These are phyloP conservation scores for Ceratocystis variospora DNA, from an alignment of 2,329 filamentous ascomycete species.

Conservation along the genomic window DNA sequence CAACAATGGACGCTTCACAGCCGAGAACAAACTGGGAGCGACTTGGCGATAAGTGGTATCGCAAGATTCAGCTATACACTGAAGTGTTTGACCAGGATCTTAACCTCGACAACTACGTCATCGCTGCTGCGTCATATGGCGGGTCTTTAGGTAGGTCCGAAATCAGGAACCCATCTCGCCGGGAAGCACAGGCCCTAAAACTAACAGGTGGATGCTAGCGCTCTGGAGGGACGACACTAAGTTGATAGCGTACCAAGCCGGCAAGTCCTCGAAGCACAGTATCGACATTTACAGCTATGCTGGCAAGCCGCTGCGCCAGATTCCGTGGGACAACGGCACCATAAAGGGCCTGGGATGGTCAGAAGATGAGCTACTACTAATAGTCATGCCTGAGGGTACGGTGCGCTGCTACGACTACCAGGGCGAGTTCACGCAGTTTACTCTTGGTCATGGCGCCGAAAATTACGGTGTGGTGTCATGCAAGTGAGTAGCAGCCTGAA, in stretches of 20 bases:
- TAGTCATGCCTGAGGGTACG: conserved; percentile 77
- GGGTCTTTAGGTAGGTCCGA: conserved; percentile 67
- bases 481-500: conserved; percentile 30
- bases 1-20: conserved; percentile 43
- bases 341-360: conserved; percentile 92
- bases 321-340: conserved; percentile 80
- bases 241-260: conserved; percentile 61
- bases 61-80: conserved; percentile 86
- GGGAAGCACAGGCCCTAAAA: neutral
- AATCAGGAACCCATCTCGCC: conserved; percentile 3
- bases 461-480: conserved; percentile 79
- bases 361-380: conserved; percentile 80
- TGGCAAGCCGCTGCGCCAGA: conserved; percentile 71
- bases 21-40: conserved; percentile 87
- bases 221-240: conserved; percentile 81
- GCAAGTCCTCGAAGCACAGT: conserved; percentile 58
- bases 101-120: conserved; percentile 86
- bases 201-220: conserved; percentile 37
- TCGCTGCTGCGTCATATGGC: conserved; percentile 82
- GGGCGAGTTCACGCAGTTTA: conserved; percentile 89
- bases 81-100: conserved; percentile 84
- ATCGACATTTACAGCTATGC: conserved; percentile 93
- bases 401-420: conserved; percentile 89
- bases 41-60: conserved; percentile 87
- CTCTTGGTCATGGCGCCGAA: conserved; percentile 76